Base-by-base conservation (phyloP, 257 asterid species). In the Asclepias syriaca region DNA sequence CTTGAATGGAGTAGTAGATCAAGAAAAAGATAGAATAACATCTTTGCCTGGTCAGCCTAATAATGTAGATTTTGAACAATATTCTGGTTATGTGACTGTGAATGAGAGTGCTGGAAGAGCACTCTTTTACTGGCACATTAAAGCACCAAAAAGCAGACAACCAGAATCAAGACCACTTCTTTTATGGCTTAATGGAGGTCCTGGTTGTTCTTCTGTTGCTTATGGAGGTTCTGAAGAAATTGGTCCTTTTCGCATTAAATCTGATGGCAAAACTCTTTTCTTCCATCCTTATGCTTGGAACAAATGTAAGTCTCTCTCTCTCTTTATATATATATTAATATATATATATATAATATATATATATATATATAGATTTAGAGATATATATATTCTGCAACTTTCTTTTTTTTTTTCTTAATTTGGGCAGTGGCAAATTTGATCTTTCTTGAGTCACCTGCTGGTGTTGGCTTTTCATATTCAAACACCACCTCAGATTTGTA, bases 141-240 rank as follows among this genome's bases (percentile, higher is more conserved):
- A 95, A 84, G 78, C 97, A 9, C 92, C 98, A 37, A 58, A 65
- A 8, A 74, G 72, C 65, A 80, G 88, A 71, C 74, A 57, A 48
- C 96, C 98, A 32, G 89, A 85, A 24, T 78, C 83, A 58, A 88
- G 96, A 81, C 99, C 99, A 73, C 88, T 95, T 21, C 81, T 95
- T 80, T 72, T 95, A 77, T 95, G 99, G 99, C 96, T 95, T 3
- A 95, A 95, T 86, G 99, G 99, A 9, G 99, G 99, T 15, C 99
- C 99, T 29, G 99, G 99, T 72, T 95, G 99, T 78, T 95, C 99
- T 63, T 95, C 99, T 43, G 87, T 95, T 11, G 99, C 96, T 79
- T 95, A 88, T 73, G 99, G 99, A 57, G 98, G 97, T 61, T 81
- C 96, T 0, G 99, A 95, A 76, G 99, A 95, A 74, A 81, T 95